These are phyloP conservation scores for Lichtheimia ramosa DNA, from an alignment of 371 early-diverging fungal species.

Conservation along the genomic window DNA sequence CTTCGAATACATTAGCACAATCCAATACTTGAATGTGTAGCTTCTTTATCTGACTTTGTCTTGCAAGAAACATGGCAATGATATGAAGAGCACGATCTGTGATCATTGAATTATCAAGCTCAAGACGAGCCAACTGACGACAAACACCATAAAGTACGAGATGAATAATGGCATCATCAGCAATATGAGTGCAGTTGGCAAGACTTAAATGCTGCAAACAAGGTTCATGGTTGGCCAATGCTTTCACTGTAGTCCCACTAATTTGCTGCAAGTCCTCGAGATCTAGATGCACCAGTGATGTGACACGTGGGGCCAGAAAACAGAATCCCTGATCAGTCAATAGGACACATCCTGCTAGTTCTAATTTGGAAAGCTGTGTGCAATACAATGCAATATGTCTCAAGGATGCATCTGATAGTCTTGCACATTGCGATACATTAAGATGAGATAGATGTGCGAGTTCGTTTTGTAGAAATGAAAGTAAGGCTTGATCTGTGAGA, in stretches of 20 bases:
- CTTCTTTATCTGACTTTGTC: not conserved
- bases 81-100: slow-evolving; percentile 32
- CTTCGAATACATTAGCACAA: slow-evolving; percentile 43
- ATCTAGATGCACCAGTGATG: slow-evolving; percentile 42
- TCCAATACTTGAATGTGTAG: slow-evolving; percentile 43
- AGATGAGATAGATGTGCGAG: slow-evolving; percentile 34
- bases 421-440: slow-evolving; percentile 49
- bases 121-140: slow-evolving; percentile 28
- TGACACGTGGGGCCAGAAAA: slow-evolving; percentile 38
- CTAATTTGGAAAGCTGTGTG: slow-evolving; percentile 46
- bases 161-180: slow-evolving; percentile 40
- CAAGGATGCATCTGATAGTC: slow-evolving; percentile 43
- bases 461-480: slow-evolving; percentile 28
- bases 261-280: slow-evolving; percentile 55
- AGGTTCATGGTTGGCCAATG: slow-evolving; percentile 41
- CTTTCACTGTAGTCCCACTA: slow-evolving; percentile 46
- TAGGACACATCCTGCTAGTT: slow-evolving; percentile 48
- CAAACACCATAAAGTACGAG: slow-evolving; percentile 34
- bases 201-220: slow-evolving; percentile 39
- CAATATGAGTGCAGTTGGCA: slow-evolving; percentile 51
- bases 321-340: slow-evolving; percentile 52
- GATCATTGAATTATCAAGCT: slow-evolving; percentile 40
- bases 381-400: slow-evolving; percentile 37
- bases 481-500: slow-evolving; percentile 42
- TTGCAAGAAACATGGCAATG: slow-evolving; percentile 23